Conservation (phyloP, 805 yeast genomes). For the Candida boidinii region DNA sequence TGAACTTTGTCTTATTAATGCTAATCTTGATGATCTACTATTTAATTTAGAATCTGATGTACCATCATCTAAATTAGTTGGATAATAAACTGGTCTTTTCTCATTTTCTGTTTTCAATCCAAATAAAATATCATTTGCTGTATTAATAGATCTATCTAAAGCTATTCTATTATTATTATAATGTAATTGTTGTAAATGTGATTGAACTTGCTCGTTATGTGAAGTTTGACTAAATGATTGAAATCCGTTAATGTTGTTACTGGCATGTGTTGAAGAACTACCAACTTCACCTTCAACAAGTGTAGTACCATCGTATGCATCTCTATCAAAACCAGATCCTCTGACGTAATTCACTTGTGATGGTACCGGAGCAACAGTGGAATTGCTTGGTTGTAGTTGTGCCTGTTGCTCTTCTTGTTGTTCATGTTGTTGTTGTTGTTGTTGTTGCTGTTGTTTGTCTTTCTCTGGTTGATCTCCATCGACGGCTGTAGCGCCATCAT, state of each 20-base stretch:
- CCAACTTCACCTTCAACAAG: constrained; percentile 15
- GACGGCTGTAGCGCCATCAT: constrained; percentile 6
- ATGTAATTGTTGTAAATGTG: constrained; percentile 65
- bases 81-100: constrained; percentile 55
- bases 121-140: constrained; percentile 39
- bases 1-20: constrained; percentile 38
- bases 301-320: constrained; percentile 20
- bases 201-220: too few species aligned
- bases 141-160: constrained; percentile 51
- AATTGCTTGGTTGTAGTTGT: constrained; percentile 7
- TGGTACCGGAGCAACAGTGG: too few species aligned
- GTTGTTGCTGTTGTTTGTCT: too few species aligned
- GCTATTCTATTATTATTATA: constrained; percentile 67
- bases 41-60: constrained; percentile 30
- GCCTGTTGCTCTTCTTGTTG: too few species aligned
- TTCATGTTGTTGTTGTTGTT: too few species aligned
- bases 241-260: too few species aligned
- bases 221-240: too few species aligned
- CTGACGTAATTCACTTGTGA: constrained; percentile 12
- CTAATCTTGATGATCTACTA: constrained; percentile 43
- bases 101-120: constrained; percentile 50
- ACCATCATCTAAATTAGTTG: constrained; percentile 31
- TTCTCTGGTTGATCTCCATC: too few species aligned
- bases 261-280: background rate
- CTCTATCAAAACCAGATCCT: constrained; percentile 3